Evolutionary conservation across 345 rosid species (phyloP).

Genomic region (Abelmoschus esculentus): DNA sequence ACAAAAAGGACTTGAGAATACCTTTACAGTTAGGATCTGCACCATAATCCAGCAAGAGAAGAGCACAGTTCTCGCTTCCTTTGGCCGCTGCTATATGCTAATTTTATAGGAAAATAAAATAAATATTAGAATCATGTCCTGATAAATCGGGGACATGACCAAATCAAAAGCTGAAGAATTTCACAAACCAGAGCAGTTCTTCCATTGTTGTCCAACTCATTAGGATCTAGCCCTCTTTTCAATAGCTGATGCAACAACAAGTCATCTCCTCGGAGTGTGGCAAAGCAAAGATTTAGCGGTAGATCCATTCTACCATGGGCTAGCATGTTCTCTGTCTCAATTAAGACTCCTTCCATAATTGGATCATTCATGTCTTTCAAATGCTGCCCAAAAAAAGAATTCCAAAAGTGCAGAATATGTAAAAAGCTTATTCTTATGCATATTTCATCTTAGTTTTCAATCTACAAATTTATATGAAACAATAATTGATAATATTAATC

Average conservation of each 20-base stretch:
- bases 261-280: constrained; percentile 79
- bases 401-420: not conserved
- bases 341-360: constrained; percentile 50
- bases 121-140: not conserved
- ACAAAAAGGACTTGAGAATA: constrained; percentile 16
- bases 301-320: constrained; percentile 73
- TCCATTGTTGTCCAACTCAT: constrained; percentile 67
- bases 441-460: not conserved
- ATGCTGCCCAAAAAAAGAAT: constrained; percentile 34
- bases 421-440: not conserved
- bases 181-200: constrained; percentile 67
- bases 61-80: constrained; percentile 68
- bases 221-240: constrained; percentile 75
- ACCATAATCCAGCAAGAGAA: constrained; percentile 54
- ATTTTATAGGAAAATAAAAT: constrained; percentile 3
- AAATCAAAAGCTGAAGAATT: not conserved
- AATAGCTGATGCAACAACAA: constrained; percentile 62
- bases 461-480: not conserved
- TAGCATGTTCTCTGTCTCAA: constrained; percentile 71
- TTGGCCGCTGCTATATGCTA: constrained; percentile 85
- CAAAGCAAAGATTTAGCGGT: constrained; percentile 65
- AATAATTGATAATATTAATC: not conserved
- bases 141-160: not conserved
- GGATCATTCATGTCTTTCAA: constrained; percentile 71
- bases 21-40: constrained; percentile 73